phyloP scores from a whole-genome alignment of 2,329 filamentous ascomycete species.

The Xylariaceae sp. region DNA sequence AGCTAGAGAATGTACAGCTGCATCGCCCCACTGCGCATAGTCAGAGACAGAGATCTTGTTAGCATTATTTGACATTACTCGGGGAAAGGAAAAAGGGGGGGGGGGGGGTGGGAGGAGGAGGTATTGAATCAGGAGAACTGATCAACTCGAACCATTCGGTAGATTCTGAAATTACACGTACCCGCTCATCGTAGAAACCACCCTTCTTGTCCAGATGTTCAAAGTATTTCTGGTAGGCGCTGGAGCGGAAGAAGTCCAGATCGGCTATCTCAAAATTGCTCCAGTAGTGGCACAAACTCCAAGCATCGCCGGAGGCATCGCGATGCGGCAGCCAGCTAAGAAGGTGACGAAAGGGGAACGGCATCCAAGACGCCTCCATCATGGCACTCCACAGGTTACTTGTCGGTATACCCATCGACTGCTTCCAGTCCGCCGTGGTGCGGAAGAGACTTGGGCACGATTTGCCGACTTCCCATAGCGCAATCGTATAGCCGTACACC shows the following conservation, averaged over 20 bases:
- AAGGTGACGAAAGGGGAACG: constrained; percentile 37
- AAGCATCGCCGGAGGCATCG: constrained; percentile 36
- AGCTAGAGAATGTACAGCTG: constrained; percentile 40
- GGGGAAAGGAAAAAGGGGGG: not conserved
- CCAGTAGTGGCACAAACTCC: constrained; percentile 44
- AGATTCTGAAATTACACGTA: constrained; percentile 23
- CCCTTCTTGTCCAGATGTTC: constrained; percentile 37
- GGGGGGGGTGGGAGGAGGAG: no score
- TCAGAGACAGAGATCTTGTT: not conserved
- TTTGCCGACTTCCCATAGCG: constrained; percentile 38
- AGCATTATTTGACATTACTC: not conserved
- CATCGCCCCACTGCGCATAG: constrained; percentile 38
- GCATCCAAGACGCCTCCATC: constrained; percentile 37
- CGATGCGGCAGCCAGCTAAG: constrained; percentile 35
- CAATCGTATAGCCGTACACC: constrained; percentile 41
- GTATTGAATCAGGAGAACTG: no score
- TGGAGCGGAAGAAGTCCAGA: constrained; percentile 40
- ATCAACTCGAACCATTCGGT: no score
- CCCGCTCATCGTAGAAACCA: constrained; percentile 41
- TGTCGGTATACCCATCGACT: constrained; percentile 31
- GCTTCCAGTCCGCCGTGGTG: constrained; percentile 38
- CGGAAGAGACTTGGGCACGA: constrained; percentile 41
- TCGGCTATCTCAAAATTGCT: constrained; percentile 45
- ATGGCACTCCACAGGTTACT: constrained; percentile 38
- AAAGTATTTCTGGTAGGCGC: constrained; percentile 38